Base-by-base conservation (phyloP, 2,329 filamentous ascomycete genomes). In the Simplicillium sp. region DNA sequence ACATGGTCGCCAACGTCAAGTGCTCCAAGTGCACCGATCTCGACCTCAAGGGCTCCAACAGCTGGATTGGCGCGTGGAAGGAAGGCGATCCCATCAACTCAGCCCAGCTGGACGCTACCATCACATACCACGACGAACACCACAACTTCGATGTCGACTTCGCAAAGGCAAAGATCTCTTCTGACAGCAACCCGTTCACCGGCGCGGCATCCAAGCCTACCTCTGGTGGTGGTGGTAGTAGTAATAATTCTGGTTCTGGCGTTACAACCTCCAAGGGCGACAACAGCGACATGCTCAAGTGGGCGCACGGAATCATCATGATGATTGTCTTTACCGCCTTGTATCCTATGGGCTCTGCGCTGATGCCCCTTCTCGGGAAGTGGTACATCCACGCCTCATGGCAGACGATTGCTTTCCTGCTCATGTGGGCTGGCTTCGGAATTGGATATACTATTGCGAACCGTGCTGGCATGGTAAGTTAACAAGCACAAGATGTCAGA, bases 401-500 rank as follows among this genome's bases (percentile, higher is more conserved):
- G 58, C 80, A 84, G 55, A 48, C 65, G 2, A 41, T 79, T 12
- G 63, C 67, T 34, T 74, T 78, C 52, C 43, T 73, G 13, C 58
- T 68, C 32, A 77, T 82, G 70, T 78, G 79, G 66, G 69, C 62
- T 11, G 77, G 72, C 12, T 76, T 83, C 40, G 77, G 62, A 3
- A 49, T 81, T 12, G 80, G 80, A 14, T 61, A 78, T 28, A 61
- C 67, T 33, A 54, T 66, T 4, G 67, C 72, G 13, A 49, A 59
- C 9, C 57, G 67, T n/a, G 50, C 51, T 0, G 54, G 57, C 34
- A 51, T 56, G 46, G 73, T 77, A 59, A 57, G 68, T 62, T 38
- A 44, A 15, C 25, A 16, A 18, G 15, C 31, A 9, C 20, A 25
- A 25, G 37, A 33, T 29, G 2, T 5, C 7, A 20, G n/a, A n/a